Conservation (phyloP, 1,284 basidiomycete species). For the Puccinia coronata region DNA sequence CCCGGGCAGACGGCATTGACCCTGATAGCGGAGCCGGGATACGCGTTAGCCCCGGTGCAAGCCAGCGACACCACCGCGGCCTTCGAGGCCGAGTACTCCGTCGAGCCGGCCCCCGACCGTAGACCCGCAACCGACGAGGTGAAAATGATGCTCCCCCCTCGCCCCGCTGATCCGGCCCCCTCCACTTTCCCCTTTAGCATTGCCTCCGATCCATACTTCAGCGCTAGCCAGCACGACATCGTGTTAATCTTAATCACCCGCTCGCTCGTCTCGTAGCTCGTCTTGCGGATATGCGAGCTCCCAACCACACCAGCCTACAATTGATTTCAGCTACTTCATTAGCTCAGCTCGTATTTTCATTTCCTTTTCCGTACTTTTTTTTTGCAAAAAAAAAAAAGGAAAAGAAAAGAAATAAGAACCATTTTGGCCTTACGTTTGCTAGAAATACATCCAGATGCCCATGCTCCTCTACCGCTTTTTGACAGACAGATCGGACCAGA, state of each 20-base stretch:
- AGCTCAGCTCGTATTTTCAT: neutral
- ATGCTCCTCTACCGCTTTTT: conserved; percentile 55
- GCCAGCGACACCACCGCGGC: conserved; percentile 57
- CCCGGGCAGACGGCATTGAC: conserved; percentile 55
- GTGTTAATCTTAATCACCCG: conserved; percentile 56
- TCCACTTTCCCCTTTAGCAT: conserved; percentile 53
- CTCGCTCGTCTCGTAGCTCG: conserved; percentile 56
- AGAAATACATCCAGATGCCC: conserved; percentile 58
- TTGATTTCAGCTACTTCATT: neutral
- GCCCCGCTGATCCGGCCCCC: no score
- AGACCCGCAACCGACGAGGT: conserved; percentile 57
- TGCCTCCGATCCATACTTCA: conserved; percentile 56
- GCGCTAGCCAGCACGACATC: conserved; percentile 55
- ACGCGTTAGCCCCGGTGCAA: conserved; percentile 54
- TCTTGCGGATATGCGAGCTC: conserved; percentile 53
- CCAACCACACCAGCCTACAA: conserved; percentile 54
- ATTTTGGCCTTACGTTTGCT: conserved; percentile 52
- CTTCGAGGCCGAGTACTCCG: conserved; percentile 57
- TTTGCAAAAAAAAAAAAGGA: no score
- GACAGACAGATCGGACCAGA: conserved; percentile 54
- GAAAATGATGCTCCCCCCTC: conserved; percentile 55
- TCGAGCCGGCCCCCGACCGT: conserved; percentile 55
- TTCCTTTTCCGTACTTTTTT: neutral
- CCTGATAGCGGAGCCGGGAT: conserved; percentile 54
- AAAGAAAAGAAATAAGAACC: no score